These are phyloP conservation scores for Cadophora luteo-olivacea DNA, from an alignment of 2,329 filamentous ascomycete genomes.

Conservation along the genomic window DNA sequence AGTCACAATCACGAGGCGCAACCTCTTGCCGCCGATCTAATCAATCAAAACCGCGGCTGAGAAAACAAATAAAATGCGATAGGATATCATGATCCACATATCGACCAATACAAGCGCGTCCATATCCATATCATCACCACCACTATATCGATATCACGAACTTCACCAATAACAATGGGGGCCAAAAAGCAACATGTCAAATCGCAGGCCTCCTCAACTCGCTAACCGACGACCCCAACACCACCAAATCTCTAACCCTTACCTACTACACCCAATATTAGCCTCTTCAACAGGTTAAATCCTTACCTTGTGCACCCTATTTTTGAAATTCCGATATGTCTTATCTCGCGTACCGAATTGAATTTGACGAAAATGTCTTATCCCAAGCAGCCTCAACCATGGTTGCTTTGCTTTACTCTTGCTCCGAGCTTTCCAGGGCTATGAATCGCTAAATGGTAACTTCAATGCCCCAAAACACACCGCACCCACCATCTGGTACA, in stretches of 20 bases:
- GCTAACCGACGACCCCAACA: background rate
- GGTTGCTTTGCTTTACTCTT: slow-evolving; percentile 4
- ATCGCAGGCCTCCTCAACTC: slow-evolving; percentile 1
- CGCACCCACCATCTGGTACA: background rate
- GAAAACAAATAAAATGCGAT: background rate
- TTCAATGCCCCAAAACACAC: slow-evolving; percentile 16
- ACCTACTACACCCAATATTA: slow-evolving; percentile 1
- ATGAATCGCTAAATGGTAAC: background rate
- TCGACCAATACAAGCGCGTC: background rate
- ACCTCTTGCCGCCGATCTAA: slow-evolving; percentile 7
- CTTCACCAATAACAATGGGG: slow-evolving; percentile 15
- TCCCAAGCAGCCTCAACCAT: slow-evolving; percentile 14
- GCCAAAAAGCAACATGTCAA: background rate
- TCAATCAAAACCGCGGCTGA: background rate
- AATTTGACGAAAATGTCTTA: background rate
- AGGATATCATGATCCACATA: background rate
- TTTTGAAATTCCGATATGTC: background rate
- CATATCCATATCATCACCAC: background rate
- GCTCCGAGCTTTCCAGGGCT: background rate
- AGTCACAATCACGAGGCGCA: slow-evolving; percentile 9
- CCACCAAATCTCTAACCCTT: background rate
- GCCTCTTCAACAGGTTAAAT: slow-evolving; percentile 9
- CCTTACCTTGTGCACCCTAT: background rate
- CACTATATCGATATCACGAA: background rate
- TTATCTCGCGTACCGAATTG: background rate